Evolutionary conservation across 169 alveolate species (phyloP).

Genomic region (Plasmodium falciparum): DNA sequence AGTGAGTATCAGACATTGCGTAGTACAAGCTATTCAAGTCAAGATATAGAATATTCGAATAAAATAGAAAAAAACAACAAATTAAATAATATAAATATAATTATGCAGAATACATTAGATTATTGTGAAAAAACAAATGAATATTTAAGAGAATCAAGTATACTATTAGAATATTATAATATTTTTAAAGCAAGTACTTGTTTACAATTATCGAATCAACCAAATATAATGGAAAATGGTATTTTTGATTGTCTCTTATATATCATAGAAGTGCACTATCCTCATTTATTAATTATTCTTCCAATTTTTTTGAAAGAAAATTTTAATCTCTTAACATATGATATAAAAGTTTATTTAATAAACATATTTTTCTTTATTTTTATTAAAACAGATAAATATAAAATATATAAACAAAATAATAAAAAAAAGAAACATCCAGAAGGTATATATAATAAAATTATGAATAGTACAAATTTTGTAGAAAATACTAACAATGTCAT

Average conservation of each 20-base stretch:
- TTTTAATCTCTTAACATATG: constrained; percentile 47
- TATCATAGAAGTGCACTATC: constrained; percentile 39
- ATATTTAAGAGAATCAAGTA: constrained; percentile 21
- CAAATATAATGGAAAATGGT: constrained; percentile 25
- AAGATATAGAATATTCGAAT: constrained; percentile 16
- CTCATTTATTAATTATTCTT: constrained; percentile 31
- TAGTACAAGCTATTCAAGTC: constrained; percentile 9
- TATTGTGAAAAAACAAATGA: constrained; percentile 28
- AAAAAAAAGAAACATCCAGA: constrained; percentile 5
- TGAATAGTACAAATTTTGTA: constrained; percentile 5
- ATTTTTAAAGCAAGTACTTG: constrained; percentile 7
- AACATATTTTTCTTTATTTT: constrained; percentile 66
- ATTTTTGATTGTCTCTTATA: constrained; percentile 35
- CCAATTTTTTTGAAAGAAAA: constrained; percentile 53
- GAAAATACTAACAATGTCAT: constrained; percentile 5
- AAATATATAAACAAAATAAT: constrained; percentile 27
- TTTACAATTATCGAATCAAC: constrained; percentile 5
- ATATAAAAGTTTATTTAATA: constrained; percentile 58
- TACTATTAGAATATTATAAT: constrained; percentile 4
- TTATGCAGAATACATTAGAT: neutral
- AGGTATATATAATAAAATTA: neutral
- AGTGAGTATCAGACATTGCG: constrained; percentile 13
- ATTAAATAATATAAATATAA: constrained; percentile 13
- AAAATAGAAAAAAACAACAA: constrained; percentile 4
- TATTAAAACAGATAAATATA: constrained; percentile 49